Percentiles rank a stretch among this genome's conserved stretches.
Conservation (phyloP, 257 asterid genomes). For the Craterostigma plantagineum region DNA sequence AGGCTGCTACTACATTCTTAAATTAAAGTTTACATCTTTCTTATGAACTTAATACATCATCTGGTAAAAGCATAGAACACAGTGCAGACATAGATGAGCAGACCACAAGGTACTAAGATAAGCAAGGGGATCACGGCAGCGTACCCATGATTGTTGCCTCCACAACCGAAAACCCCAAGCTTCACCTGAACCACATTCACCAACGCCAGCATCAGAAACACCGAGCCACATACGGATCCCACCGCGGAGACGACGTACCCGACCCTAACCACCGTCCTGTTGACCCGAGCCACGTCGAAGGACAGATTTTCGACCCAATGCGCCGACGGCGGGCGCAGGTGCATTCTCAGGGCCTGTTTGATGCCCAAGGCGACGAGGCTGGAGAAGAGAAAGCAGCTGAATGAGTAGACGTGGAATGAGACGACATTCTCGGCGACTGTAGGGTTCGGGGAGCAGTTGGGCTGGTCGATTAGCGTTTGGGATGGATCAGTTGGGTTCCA, state of each 20-base stretch:
- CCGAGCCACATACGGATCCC: slow-evolving; percentile 66
- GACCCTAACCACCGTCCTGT: slow-evolving; percentile 36
- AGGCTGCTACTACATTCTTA: no score
- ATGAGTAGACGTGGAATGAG: slow-evolving; percentile 66
- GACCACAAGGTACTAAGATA: slow-evolving; percentile 50
- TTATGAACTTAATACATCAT: slow-evolving; percentile 7
- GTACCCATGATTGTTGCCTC: slow-evolving; percentile 39
- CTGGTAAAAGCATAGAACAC: slow-evolving; percentile 73
- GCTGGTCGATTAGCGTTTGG: slow-evolving; percentile 40
- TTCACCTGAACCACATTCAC: slow-evolving; percentile 76
- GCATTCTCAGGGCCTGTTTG: slow-evolving; percentile 51
- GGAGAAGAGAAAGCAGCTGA: slow-evolving; percentile 84
- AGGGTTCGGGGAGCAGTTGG: slow-evolving; percentile 36
- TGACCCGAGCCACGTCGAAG: slow-evolving; percentile 48
- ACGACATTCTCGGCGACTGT: slow-evolving; percentile 45
- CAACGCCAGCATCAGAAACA: slow-evolving; percentile 66
- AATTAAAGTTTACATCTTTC: no score
- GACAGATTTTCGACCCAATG: slow-evolving; percentile 1
- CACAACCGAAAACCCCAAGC: slow-evolving; percentile 66
- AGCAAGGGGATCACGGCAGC: slow-evolving; percentile 75
- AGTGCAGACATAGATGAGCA: slow-evolving; percentile 43
- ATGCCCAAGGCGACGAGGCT: slow-evolving; percentile 67
- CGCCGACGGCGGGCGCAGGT: slow-evolving; percentile 21
- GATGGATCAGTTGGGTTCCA: slow-evolving; percentile 81
- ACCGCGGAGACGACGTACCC: slow-evolving; percentile 70